Conservation (phyloP, 495 filamentous ascomycete genomes). For the Astrothelium macrocarpum region DNA sequence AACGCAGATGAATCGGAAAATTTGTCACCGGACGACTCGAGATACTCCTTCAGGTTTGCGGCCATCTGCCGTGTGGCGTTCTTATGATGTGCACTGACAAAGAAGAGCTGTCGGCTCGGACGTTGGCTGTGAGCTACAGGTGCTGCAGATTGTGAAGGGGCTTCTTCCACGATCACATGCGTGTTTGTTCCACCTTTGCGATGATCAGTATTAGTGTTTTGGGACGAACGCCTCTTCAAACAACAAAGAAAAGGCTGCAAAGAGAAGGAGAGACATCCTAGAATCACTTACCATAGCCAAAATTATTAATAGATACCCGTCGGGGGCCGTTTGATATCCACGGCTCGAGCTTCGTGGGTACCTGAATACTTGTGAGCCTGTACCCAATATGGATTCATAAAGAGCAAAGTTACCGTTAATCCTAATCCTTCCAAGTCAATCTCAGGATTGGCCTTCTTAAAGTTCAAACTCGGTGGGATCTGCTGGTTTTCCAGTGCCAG, state of each 20-base stretch:
- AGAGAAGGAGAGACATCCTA: neutral
- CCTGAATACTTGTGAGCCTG: neutral
- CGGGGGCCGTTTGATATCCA: conserved; percentile 6
- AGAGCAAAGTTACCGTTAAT: neutral
- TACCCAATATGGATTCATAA: neutral
- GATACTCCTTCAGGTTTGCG: neutral
- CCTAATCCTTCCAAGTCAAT: no score
- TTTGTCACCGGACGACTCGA: neutral
- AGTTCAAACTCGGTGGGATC: conserved; percentile 38
- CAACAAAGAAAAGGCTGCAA: neutral
- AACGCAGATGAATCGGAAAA: neutral
- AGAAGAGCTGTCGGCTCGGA: neutral
- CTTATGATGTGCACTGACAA: neutral
- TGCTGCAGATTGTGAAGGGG: neutral
- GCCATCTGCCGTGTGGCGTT: neutral
- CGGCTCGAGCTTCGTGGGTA: neutral
- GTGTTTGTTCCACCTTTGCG: conserved; percentile 38
- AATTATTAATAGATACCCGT: conserved; percentile 32
- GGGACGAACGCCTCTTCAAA: neutral
- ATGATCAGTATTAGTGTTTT: neutral
- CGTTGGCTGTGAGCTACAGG: neutral
- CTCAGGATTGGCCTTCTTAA: conserved; percentile 39
- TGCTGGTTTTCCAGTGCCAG: conserved; percentile 48
- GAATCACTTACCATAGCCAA: conserved; percentile 32
- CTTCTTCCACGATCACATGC: conserved; percentile 34